Evolutionary conservation across 352 stramenopile species (phyloP), one percentile per base, ranked within the genome.

Genomic region (Phytophthora cryptogea): DNA sequence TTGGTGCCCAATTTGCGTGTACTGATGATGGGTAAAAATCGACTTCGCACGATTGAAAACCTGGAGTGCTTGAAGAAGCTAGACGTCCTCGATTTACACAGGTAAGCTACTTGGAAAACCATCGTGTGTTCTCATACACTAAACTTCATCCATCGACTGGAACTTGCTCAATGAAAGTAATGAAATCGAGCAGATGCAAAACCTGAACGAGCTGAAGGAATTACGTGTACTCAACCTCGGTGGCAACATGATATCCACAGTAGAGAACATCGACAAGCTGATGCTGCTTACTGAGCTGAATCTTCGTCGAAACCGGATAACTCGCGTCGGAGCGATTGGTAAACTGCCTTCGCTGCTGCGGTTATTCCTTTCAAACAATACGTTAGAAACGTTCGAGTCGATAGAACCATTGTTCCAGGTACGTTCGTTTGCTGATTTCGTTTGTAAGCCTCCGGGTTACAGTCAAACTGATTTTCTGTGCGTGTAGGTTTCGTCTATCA

Each of bases 11-110:
- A 92, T 54, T 70, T 98, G 16, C 72, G 90, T 2, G 90, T 98
- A 41, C 75, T 97, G n/a, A 97, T 98, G 89, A 80, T 97, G 32
- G 92, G 92, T 5, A 96, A 94, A 63, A 97, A 97, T 64, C 72
- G 77, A 6, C 68, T 97, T 7, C 68, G 76, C 28, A 59, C 46
- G 23, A 97, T 97, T 51, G 83, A 92, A 56, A 92, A 96, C 50
- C 72, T 98, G 14, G 79, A 86, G 6, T 83, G 66, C 48, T 67
- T 97, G 7, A 77, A 76, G 39, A 96, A 97, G 26, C 74, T 98
- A n/a, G 92, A 98, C 54, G 92, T 97, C 3, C 72, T 98, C 6
- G 92, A 97, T 54, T 63, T 98, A 17, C 92, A 98, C 70, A 95
- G 79, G 79, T 89, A 26, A 8, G 48, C 6, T 40, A 11, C 20